Percentiles rank a stretch among this genome's conserved stretches.
phyloP scores from a whole-genome alignment of 2,329 filamentous ascomycete species.

The Graphilbum sp. region DNA sequence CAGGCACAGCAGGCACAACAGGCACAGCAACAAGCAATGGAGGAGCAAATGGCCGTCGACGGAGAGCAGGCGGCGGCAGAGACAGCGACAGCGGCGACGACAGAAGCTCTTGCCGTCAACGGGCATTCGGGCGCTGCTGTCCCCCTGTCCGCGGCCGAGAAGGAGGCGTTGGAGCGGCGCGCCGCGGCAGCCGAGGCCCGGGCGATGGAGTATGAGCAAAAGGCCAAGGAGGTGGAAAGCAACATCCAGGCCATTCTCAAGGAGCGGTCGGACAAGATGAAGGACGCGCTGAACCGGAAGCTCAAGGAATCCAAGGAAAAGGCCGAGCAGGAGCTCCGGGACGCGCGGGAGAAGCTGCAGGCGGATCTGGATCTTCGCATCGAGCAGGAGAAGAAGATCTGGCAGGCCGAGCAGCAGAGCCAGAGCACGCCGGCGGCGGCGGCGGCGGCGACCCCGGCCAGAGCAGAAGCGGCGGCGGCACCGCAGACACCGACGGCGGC shows the following conservation, averaged over 20 bases:
- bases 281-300: conserved; percentile 49
- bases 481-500: conserved; percentile 19
- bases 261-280: conserved; percentile 52
- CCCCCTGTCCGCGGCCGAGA: conserved; percentile 37
- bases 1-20: not conserved
- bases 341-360: conserved; percentile 35
- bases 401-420: conserved; percentile 43
- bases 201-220: conserved; percentile 47
- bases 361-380: conserved; percentile 30
- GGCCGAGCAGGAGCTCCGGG: conserved; percentile 31
- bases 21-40: too few species aligned
- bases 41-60: not conserved
- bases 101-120: conserved; percentile 7
- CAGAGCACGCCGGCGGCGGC: conserved; percentile 13
- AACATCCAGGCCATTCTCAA: conserved; percentile 44
- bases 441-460: not conserved
- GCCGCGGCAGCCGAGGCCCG: conserved; percentile 43
- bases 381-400: conserved; percentile 47
- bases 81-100: not conserved
- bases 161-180: conserved; percentile 44
- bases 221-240: conserved; percentile 47
- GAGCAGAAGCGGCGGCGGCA: conserved; percentile 5
- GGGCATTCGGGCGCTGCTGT: conserved; percentile 10
- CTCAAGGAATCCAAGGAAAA: conserved; percentile 47
- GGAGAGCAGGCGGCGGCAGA: not conserved